Conservation (phyloP, 2,329 filamentous ascomycete species). For the Bertia moriformis region DNA sequence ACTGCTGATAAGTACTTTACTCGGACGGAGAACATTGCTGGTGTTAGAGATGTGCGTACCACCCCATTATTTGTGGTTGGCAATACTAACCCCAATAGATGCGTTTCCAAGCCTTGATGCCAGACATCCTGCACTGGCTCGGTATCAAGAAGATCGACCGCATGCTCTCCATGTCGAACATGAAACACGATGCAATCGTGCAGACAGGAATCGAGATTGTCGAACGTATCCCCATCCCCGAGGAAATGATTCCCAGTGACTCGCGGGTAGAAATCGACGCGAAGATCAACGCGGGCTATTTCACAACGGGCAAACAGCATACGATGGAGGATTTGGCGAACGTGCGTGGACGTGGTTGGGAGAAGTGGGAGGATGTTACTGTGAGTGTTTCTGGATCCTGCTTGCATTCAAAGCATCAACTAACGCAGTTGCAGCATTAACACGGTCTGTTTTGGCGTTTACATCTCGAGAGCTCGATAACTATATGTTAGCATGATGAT, state of each 20-base stretch:
- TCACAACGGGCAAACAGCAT: conserved; percentile 3
- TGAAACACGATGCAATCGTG: conserved; percentile 84
- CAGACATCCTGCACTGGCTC: conserved; percentile 92
- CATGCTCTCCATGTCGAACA: conserved; percentile 87
- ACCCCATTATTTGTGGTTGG: conserved; percentile 2
- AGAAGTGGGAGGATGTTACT: not conserved
- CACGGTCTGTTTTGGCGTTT: not conserved
- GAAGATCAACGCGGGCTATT: conserved; percentile 83
- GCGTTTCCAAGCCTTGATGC: conserved; percentile 97
- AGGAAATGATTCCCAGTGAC: conserved; percentile 85
- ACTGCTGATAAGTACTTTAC: conserved; percentile 87
- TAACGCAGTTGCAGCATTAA: conserved; percentile 1
- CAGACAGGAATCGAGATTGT: conserved; percentile 73
- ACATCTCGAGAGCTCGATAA: too few species aligned
- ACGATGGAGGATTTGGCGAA: not conserved
- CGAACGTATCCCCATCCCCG: conserved; percentile 81
- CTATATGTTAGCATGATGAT: too few species aligned
- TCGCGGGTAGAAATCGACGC: conserved; percentile 97
- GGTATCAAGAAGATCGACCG: conserved; percentile 97
- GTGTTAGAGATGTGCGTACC: conserved; percentile 54
- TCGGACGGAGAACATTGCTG: conserved; percentile 93
- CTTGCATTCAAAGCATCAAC: not conserved
- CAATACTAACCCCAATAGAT: conserved; percentile 36
- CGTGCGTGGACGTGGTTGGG: conserved; percentile 1
- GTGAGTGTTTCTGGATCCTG: not conserved